Base-by-base conservation (phyloP, 768 basidiomycete species). In the Lactarius vividus region DNA sequence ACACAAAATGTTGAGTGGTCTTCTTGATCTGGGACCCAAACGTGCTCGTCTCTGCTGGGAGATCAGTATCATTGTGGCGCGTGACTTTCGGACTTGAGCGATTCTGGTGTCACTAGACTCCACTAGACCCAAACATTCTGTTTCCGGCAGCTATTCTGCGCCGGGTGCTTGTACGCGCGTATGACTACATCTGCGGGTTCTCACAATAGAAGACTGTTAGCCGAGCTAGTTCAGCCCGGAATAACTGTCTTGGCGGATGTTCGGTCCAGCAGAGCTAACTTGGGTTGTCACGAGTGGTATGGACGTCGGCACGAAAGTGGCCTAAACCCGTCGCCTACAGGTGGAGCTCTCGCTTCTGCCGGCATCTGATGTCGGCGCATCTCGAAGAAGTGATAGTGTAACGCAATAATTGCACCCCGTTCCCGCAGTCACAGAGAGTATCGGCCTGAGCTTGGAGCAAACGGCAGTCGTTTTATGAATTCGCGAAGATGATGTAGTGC, bases 231-330 rank as follows among this genome's bases (percentile, higher is more conserved):
- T 16, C 49, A 40, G 16, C 40, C 40, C 16, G 16, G 5, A 40
- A 40, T 40, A 40, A 16, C 16, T 26, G 11, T n/a, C 23, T 52
- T 15, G 13, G 49, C 11, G 49, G 26, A 28, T 28, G 49, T 52
- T 15, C 49, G 49, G 23, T 52, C 26, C 13, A 26, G 11, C 49
- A 52, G 2, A 52, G 49, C 49, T 52, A 9, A 23, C 46, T 4
- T 49, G 4, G 23, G 3, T 26, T 33, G 9, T 33, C 29, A 29
- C 55, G 18, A 18, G 29, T 33, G 10, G 55, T 5, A 56, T 23
- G 55, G 18, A 23, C n/a, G 28, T 29, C 55, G 55, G 55, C 55
- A 33, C n/a, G 31, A 56, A 56, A 56, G 55, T 35, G 55, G 55
- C 49, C 23, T 13, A 49, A 49, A 23, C n/a, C 18, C 10, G 6